phyloP scores from a whole-genome alignment of 1,139 yeast genomes.

The Groenewaldozyma auringiensis region DNA sequence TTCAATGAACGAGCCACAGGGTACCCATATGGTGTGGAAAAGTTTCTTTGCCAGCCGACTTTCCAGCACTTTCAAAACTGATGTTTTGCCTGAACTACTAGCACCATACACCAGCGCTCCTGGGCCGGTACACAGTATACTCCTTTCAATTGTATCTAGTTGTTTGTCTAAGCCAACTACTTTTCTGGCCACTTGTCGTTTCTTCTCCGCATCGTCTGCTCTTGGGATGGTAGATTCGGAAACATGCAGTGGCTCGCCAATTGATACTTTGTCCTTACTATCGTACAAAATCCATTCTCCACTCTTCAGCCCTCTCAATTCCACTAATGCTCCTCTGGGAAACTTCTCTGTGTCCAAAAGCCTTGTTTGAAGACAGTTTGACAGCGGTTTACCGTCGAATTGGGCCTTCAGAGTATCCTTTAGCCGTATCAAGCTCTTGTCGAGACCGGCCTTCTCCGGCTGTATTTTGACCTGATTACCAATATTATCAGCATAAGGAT shows the following conservation, averaged over 20 bases:
- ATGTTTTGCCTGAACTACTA: constrained; percentile 75
- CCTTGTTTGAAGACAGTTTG: constrained; percentile 34
- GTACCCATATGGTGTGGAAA: constrained; percentile 38
- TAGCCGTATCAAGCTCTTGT: constrained; percentile 14
- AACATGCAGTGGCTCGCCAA: constrained; percentile 49
- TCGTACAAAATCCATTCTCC: constrained; percentile 38
- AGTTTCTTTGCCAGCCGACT: constrained; percentile 36
- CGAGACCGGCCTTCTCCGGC: constrained; percentile 6
- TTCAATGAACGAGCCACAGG: constrained; percentile 50
- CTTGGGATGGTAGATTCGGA: constrained; percentile 42
- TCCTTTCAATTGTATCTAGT: constrained; percentile 37
- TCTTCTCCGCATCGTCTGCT: not conserved
- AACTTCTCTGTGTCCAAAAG: constrained; percentile 37
- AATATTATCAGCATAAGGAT: constrained; percentile 47
- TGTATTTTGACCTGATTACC: constrained; percentile 22
- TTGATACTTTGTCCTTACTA: constrained; percentile 34
- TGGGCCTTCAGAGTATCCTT: constrained; percentile 10
- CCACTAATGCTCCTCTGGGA: constrained; percentile 58
- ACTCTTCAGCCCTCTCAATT: constrained; percentile 39
- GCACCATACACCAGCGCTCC: constrained; percentile 65
- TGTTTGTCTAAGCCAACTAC: constrained; percentile 55
- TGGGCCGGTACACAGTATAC: constrained; percentile 41
- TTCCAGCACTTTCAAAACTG: constrained; percentile 41
- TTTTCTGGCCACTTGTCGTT: constrained; percentile 11
- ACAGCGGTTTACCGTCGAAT: constrained; percentile 18